Evolutionary conservation across 352 stramenopile genomes (phyloP).

Genomic region (Pythium rishiriense): DNA sequence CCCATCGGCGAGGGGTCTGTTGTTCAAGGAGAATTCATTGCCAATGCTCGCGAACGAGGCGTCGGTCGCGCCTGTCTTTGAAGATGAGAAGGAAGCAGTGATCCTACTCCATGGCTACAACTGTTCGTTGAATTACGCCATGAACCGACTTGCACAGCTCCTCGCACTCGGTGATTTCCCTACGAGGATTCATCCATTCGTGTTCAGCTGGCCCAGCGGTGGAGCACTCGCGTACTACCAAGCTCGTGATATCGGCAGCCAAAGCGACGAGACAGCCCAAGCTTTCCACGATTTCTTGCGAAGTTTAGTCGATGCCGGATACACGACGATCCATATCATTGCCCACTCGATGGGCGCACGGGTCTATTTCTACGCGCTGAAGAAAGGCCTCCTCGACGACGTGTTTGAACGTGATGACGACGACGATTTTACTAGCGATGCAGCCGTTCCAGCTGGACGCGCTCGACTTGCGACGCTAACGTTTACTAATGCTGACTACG

Average conservation of each 20-base stretch:
- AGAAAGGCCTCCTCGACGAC: conserved; percentile 22
- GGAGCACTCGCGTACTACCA: conserved; percentile 61
- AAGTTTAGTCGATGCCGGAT: conserved; percentile 38
- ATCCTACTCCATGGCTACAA: conserved; percentile 74
- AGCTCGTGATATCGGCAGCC: conserved; percentile 20
- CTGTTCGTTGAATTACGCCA: conserved; percentile 64
- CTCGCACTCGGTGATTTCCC: conserved; percentile 68
- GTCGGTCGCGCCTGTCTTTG: too few species aligned
- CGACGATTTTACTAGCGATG: background rate
- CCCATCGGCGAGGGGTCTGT: conserved; percentile 23
- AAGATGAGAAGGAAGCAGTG: conserved; percentile 40
- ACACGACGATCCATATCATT: conserved; percentile 39
- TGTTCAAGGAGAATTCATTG: conserved; percentile 28
- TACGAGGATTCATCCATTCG: conserved; percentile 61
- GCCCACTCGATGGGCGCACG: conserved; percentile 43
- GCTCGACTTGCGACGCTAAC: conserved; percentile 22
- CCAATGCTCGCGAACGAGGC: conserved; percentile 12
- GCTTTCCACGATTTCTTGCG: conserved; percentile 34
- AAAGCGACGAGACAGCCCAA: conserved; percentile 32
- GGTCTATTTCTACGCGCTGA: conserved; percentile 36
- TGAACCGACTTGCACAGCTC: conserved; percentile 60
- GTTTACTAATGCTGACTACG: conserved; percentile 24
- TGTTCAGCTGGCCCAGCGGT: conserved; percentile 76
- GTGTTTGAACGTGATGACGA: conserved; percentile 29
- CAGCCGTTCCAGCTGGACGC: background rate